Conservation (phyloP, 179 eudicot species). For the Dionaea muscipula region DNA sequence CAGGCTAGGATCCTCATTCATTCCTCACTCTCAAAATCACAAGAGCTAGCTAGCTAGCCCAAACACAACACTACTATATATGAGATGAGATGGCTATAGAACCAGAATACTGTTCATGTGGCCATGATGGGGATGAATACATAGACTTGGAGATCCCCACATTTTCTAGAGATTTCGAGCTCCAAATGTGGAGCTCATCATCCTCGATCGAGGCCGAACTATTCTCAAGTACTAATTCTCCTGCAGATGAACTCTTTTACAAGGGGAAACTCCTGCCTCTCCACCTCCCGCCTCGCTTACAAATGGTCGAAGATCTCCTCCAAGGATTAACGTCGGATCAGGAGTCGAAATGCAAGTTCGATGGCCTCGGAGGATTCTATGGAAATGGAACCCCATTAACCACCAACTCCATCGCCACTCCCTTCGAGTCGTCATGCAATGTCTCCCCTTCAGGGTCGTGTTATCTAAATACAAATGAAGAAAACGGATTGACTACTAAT, state of each 20-base stretch:
- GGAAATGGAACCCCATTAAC: constrained; percentile 29
- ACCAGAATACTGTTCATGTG: too few species aligned
- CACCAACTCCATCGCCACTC: constrained; percentile 35
- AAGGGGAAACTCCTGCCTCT: constrained; percentile 53
- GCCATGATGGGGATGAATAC: constrained; percentile 35
- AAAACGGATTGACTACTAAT: background rate
- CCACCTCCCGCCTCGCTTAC: constrained; percentile 31
- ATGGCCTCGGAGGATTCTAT: constrained; percentile 14
- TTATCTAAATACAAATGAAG: constrained; percentile 25
- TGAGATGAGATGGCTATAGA: too few species aligned
- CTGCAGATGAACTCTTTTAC: constrained; percentile 53
- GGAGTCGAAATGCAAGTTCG: constrained; percentile 8
- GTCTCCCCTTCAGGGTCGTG: constrained; percentile 53
- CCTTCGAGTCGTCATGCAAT: constrained; percentile 70
- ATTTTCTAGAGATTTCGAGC: constrained; percentile 26
- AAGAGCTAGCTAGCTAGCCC: too few species aligned
- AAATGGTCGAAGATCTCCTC: constrained; percentile 37
- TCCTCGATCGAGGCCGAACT: constrained; percentile 17
- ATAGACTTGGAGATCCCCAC: constrained; percentile 33
- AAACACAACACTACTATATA: too few species aligned
- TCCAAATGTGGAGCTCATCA: constrained; percentile 36
- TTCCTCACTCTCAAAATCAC: too few species aligned
- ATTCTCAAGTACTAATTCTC: constrained; percentile 32
- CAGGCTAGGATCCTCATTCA: too few species aligned
- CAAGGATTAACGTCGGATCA: constrained; percentile 11